Base-by-base conservation (phyloP, 2,329 filamentous ascomycete species). In the Zelopaecilomyces penicillatus region DNA sequence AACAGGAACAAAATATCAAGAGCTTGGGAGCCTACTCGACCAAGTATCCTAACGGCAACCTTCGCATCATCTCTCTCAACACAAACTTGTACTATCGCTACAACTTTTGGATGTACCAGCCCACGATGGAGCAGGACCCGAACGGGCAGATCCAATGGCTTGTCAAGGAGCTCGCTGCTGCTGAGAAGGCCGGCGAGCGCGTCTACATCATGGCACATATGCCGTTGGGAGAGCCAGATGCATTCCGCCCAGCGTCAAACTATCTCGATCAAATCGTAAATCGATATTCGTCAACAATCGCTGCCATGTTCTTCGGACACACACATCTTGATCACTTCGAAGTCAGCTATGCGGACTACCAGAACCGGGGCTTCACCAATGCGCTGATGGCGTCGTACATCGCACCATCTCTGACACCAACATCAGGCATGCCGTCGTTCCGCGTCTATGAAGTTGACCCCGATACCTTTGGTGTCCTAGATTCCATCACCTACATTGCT, bases 141-240 rank as follows among this genome's bases (percentile, higher is more conserved):
- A 68, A 68, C 53, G 64, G 65, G 9, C 70, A 78, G 54, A 63
- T 80, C 4, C 59, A 65, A 11, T 80, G 76, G 73, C 64, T 81
- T 6, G 70, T 75, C 5, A 43, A 52, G 4, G 71, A 81, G 53
- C 69, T 82, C 0, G 67, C 74, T 42, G 63, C 64, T 2, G 75
- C 77, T 3, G 76, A 81, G 51, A 62, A 62, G 37, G 65, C 67
- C 1, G 65, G 66, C 32, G 69, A 80, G 54, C 67, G 72, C 26
- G 77, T 76, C 27, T 80, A 72, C 60, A 66, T 82, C 35, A 70
- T 80, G 30, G 74, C 74, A 2, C 78, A 82, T 52, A 77, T 78
- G 65, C 70, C 76, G 2, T 56, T 70, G 19, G 76, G 76, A 6
- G 61, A 67, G 32, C 54, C 59, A 3, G 73, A 79, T 52, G 67